A percentile compares a stretch with the other conserved stretches of the same genome.
Conservation (phyloP, 148 eudicot genomes). For the Nyssa sinensis region DNA sequence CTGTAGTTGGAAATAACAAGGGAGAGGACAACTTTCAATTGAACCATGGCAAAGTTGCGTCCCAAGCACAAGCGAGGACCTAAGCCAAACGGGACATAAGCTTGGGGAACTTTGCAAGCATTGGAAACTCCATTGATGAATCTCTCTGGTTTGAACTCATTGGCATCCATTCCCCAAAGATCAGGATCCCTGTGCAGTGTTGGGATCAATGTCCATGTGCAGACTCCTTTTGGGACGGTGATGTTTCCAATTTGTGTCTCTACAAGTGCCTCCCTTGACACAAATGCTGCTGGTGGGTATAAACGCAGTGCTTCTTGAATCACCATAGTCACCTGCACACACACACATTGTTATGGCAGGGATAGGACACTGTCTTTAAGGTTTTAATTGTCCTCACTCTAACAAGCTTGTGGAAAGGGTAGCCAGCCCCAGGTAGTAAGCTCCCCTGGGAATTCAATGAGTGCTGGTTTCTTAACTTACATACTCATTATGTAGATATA, state of each 20-base stretch:
- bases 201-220: conserved; percentile 80
- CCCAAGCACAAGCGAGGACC: conserved; percentile 78
- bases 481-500: too few relatives aligned
- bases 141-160: conserved; percentile 70
- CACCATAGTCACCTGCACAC: conserved; percentile 68
- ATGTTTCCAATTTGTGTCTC: conserved; percentile 56
- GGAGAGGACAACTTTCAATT: conserved; percentile 59
- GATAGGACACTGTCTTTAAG: too few relatives aligned
- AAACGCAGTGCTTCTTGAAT: conserved; percentile 76
- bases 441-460: too few relatives aligned
- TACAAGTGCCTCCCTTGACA: conserved; percentile 79
- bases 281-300: conserved; percentile 85
- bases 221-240: conserved; percentile 73
- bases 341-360: too few relatives aligned
- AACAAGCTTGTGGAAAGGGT: too few relatives aligned
- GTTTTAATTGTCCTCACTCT: too few relatives aligned
- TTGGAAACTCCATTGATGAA: conserved; percentile 60
- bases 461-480: too few relatives aligned
- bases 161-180: conserved; percentile 68
- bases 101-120: conserved; percentile 75
- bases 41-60: conserved; percentile 69
- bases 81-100: conserved; percentile 72
- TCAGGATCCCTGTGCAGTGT: conserved; percentile 71
- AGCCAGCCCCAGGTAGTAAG: too few relatives aligned
- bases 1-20: conserved; percentile 50